Percentiles rank a stretch among this genome's conserved stretches.
These are phyloP conservation scores for Danielia reshetovae DNA, from an alignment of 805 yeast species.

Conservation along the genomic window DNA sequence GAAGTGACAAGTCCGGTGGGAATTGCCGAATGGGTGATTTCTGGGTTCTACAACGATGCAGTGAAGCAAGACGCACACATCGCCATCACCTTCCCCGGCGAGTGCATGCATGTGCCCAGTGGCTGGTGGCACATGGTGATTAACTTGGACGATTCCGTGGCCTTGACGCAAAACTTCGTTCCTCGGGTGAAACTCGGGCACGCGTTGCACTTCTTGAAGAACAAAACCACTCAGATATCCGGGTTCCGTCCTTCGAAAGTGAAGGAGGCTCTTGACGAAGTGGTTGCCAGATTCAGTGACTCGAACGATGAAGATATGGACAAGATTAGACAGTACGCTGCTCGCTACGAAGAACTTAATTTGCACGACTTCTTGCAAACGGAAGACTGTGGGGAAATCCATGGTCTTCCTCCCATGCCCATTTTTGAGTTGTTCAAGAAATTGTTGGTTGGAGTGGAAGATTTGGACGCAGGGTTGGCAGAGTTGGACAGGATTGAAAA, in stretches of 20 bases:
- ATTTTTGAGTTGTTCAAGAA: slow-evolving; percentile 58
- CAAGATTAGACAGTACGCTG: slow-evolving; percentile 24
- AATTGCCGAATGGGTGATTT: slow-evolving; percentile 83
- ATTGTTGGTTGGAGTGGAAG: slow-evolving; percentile 39
- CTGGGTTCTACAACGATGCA: slow-evolving; percentile 76
- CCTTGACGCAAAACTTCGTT: slow-evolving; percentile 85
- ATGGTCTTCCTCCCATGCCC: slow-evolving; percentile 45
- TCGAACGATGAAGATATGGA: slow-evolving; percentile 11
- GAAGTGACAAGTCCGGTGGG: slow-evolving; percentile 93
- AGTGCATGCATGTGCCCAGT: slow-evolving; percentile 85
- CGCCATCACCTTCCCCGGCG: slow-evolving; percentile 76
- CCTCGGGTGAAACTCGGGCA: slow-evolving; percentile 59
- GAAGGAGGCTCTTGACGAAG: slow-evolving; percentile 27
- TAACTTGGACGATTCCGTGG: slow-evolving; percentile 78
- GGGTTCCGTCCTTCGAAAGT: slow-evolving; percentile 69
- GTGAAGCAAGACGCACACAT: slow-evolving; percentile 50
- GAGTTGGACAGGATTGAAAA: slow-evolving; percentile 32
- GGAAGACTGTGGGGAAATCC: slow-evolving; percentile 65
- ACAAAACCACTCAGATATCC: slow-evolving; percentile 66
- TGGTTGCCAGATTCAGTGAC: slow-evolving; percentile 9
- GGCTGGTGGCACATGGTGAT: slow-evolving; percentile 98
- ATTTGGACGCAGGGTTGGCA: slow-evolving; percentile 28
- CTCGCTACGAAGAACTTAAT: slow-evolving; percentile 21
- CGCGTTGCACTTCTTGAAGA: slow-evolving; percentile 63
- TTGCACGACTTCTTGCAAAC: slow-evolving; percentile 26